Evolutionary conservation across 352 stramenopile genomes (phyloP).

Genomic region (Nothophytophthora sp.): DNA sequence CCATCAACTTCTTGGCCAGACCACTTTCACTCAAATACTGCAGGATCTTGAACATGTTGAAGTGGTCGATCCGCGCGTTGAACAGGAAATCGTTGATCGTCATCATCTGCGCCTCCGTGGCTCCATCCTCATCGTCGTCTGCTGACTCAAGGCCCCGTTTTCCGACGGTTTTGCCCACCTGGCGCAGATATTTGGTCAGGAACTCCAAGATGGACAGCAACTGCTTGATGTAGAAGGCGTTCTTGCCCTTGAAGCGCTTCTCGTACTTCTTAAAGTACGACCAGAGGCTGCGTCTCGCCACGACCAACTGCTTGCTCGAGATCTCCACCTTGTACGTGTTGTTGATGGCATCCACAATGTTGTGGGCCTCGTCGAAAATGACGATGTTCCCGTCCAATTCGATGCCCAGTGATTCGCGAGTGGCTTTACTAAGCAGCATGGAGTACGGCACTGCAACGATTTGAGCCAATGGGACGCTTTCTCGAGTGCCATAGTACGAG

Average conservation of each 20-base stretch:
- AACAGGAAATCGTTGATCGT: conserved; percentile 89
- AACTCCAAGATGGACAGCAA: conserved; percentile 75
- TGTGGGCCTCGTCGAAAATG: conserved; percentile 99
- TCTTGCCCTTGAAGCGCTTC: conserved; percentile 85
- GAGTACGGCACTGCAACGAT: conserved; percentile 92
- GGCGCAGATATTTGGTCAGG: conserved; percentile 78
- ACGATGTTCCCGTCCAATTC: conserved; percentile 91
- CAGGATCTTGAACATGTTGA: conserved; percentile 91
- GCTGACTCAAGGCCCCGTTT: neutral
- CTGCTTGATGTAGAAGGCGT: conserved; percentile 91
- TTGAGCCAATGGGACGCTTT: conserved; percentile 90
- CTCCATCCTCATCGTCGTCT: conserved; percentile 23
- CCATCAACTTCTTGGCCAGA: conserved; percentile 83
- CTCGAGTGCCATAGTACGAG: conserved; percentile 96
- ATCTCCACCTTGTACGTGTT: conserved; percentile 86
- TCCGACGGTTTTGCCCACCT: conserved; percentile 32
- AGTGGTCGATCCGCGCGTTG: conserved; percentile 76
- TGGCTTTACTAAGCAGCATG: conserved; percentile 91
- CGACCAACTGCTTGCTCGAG: conserved; percentile 73
- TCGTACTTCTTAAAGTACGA: conserved; percentile 89
- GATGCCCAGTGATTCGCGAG: conserved; percentile 90
- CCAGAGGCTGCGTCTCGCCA: conserved; percentile 77
- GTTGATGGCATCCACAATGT: conserved; percentile 97
- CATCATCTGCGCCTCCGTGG: conserved; percentile 58
- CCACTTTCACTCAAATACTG: conserved; percentile 79